A percentile compares a stretch with the other conserved stretches of the same genome.
Evolutionary conservation across 306 rosid species (phyloP).

Genomic region (Quercus wislizeni): DNA sequence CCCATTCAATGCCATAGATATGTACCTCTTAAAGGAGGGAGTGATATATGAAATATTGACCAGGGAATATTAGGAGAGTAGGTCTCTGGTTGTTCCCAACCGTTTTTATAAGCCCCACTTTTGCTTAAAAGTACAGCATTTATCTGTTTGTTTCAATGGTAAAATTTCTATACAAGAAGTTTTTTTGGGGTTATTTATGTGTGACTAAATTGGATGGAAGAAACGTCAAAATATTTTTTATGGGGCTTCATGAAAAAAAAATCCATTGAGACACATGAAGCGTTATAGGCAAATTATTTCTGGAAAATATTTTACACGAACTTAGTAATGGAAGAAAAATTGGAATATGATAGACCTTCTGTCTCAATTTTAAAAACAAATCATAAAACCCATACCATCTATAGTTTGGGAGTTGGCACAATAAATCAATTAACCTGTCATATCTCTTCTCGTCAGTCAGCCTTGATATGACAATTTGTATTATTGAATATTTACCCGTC

Average conservation of each 20-base stretch:
- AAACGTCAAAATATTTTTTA: not conserved
- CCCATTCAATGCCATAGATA: not conserved
- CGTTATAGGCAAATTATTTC: too few relatives aligned
- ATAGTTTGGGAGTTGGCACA: conserved; percentile 6
- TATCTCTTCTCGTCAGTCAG: not conserved
- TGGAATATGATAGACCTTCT: not conserved
- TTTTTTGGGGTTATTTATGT: too few relatives aligned
- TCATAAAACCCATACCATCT: not conserved
- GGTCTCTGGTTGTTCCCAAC: not conserved
- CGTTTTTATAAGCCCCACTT: not conserved
- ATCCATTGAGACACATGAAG: too few relatives aligned
- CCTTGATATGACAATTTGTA: not conserved
- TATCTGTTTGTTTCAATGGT: not conserved
- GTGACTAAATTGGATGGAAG: not conserved
- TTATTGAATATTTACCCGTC: not conserved
- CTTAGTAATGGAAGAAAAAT: not conserved
- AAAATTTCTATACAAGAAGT: not conserved
- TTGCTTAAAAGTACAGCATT: not conserved
- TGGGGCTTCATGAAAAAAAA: too few relatives aligned
- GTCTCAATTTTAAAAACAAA: not conserved
- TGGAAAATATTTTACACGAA: not conserved
- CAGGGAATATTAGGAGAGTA: not conserved
- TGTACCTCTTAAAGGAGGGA: not conserved
- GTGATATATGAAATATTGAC: not conserved
- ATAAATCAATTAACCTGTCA: not conserved